Evolutionary conservation across 2,329 filamentous ascomycete species (phyloP).

Genomic region (Microdochium nivale): DNA sequence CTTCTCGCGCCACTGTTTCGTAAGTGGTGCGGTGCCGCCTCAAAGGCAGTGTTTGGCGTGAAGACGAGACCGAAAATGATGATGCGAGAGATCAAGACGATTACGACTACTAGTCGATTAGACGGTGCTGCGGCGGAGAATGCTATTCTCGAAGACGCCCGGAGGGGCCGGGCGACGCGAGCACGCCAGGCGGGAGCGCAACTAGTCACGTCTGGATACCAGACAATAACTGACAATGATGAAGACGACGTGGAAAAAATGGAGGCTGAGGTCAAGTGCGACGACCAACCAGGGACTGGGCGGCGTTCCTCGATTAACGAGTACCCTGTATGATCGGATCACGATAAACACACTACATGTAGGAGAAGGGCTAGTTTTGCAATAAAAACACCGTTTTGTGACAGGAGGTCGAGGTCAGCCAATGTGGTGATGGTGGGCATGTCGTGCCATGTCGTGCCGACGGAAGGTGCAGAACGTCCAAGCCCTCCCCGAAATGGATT

Average conservation of each 20-base stretch:
- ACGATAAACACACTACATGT: background rate
- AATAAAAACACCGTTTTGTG: no score
- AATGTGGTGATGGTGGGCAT: no score
- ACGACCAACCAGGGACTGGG: no score
- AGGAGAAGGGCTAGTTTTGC: background rate
- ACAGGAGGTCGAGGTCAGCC: no score
- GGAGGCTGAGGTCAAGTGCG: background rate
- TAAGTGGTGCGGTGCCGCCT: background rate
- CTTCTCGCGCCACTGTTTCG: conserved; percentile 8
- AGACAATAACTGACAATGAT: background rate
- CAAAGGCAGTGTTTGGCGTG: background rate
- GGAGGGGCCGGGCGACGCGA: background rate
- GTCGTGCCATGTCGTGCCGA: no score
- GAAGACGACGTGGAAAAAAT: background rate
- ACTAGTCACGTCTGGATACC: background rate
- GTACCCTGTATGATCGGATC: background rate
- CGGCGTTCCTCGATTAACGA: background rate
- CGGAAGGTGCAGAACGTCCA: no score
- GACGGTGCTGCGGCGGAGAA: background rate
- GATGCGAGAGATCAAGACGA: conserved; percentile 6
- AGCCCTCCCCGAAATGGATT: no score
- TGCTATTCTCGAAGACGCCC: background rate
- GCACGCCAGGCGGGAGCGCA: background rate
- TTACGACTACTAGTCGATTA: conserved; percentile 1
- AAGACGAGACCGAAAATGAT: background rate